Base-by-base conservation (phyloP, 1,139 yeast species). In the Candida tetrigidarum region DNA sequence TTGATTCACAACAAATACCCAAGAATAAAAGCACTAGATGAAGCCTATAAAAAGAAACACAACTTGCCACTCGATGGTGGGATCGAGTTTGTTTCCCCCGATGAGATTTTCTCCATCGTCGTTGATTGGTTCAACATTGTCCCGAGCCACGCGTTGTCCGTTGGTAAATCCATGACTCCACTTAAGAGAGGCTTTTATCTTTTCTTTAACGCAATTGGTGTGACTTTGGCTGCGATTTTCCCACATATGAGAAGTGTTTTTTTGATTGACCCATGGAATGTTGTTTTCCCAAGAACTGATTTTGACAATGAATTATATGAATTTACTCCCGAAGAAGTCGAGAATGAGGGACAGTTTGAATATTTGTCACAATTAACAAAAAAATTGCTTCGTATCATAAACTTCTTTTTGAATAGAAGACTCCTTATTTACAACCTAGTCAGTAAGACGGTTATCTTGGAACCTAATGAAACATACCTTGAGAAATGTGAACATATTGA, bases 171-270 rank as follows among this genome's bases (percentile, higher is more conserved):
- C 4, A 56, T 61, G 46, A 50, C 62, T 22, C 69, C 75, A 0
- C 54, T 67, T 11, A 69, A 66, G 44, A 64, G 66, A 44, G 60
- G 67, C 3, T 62, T 68, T 39, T 69, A 66, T 46, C 54, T 72
- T 28, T 69, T 71, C 44, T 72, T 55, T 50, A 58, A 55, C 16
- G 71, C 72, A 1, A 53, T 69, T 15, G 77, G 74, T 1, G 68
- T 63, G 46, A 57, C 71, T 2, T 51, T 73, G 35, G 54, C 58
- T 19, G 67, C 71, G 39, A 60, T 68, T 2, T 59, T 68, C 34
- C 58, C 76, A 0, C 69, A 72, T 1, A 57, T 71, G 4, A 56
- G 74, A 51, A 62, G 72, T 11, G 48, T 71, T 1, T 52, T 69
- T 51, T 50, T 68, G 33, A 61, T 69, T n/a, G 78, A 73, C 45